Evolutionary conservation across 2,329 filamentous ascomycete species (phyloP), one percentile per base, ranked within the genome.

Genomic region (Teratosphaeria gauchensis): DNA sequence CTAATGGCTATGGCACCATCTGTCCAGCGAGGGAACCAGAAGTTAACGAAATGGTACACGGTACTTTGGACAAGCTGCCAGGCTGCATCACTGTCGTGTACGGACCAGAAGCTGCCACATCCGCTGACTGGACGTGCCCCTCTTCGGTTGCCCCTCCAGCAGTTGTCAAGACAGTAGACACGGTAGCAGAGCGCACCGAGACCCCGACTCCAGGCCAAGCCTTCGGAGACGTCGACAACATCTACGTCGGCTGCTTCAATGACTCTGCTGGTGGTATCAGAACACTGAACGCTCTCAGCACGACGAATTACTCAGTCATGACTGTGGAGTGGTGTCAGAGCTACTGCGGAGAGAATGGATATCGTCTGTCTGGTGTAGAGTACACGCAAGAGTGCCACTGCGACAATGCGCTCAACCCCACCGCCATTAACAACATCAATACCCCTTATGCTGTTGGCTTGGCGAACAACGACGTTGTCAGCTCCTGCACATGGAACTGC

Each of bases 161-260:
- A 1, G 64, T 73, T 52, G 61, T 62, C 28, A 58, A 56, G 4
- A 73, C 70, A 14, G 58, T 64, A 7, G 65, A 70, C 66, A 65
- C 66, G 56, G 63, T 68, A 55, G 58, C 75, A 5, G 54, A 64
- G 6, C 53, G 66, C 16, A 69, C 70, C 8, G 33, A 65, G 61
- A 61, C 64, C 61, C 66, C 70, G 1, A 59, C 61, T 0, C 59
- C 66, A 16, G 68, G 71, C 8, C 31, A 62, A 12, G 53, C 56
- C 1, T 69, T 63, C 53, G 65, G 66, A 19, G 65, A 69, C n/a
- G 56, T 55, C 5, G 58, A 60, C 21, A 62, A 65, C 24, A 60
- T 64, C 55, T 71, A 74, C 59, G 56, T 74, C 4, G 71, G 73
- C 48, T 73, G 74, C 65, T 70, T 64, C 58, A 72, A 73, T 58